Base-by-base conservation (phyloP, 169 alveolate species). In the Plasmodium berghei region DNA sequence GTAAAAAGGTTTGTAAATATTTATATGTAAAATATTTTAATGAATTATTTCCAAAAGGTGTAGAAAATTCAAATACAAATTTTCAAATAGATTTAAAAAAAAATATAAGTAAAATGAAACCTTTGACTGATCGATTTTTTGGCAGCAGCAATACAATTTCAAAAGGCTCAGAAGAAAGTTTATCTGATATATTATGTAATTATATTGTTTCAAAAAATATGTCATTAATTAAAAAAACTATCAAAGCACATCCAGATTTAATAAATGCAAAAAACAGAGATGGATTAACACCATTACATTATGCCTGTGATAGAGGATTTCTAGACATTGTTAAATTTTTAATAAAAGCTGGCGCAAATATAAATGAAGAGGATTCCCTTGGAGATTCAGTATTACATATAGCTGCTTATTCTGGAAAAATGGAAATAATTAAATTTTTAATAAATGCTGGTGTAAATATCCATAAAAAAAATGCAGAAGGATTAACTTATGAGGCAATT, bases 251-350 rank as follows among this genome's bases (percentile, higher is more conserved):
- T 42, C 89, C 89, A 9, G 9, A 45, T 20, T 62, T 75, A 49
- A 62, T 89, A 26, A 87, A 89, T 59, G 86, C 69, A 52, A 90
- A 83, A 63, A 93, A 93, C 46, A 86, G 90, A 56, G 73, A 74
- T 61, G 83, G 91, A 18, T 88, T 90, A 56, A 86, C 94, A 66
- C 92, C 95, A 5, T 69, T 93, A 26, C 91, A 87, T 45, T 89
- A 69, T 55, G 95, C 95, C 1, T 80, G 91, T 40, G 95, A 73
- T 28, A 88, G 94, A 9, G 93, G 89, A 14, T 70, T 90, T 67
- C 80, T 83, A 22, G 93, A 87, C 2, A 64, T 91, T 54, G 93
- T 90, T 1, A 73, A 77, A 18, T 3, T 73, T 22, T 70, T 93
- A 49, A 46, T 90, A 28, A 62, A 73, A n/a, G 63, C 20, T 2